phyloP scores from a whole-genome alignment of 768 basidiomycete genomes.

The Favolaschia claudopus region DNA sequence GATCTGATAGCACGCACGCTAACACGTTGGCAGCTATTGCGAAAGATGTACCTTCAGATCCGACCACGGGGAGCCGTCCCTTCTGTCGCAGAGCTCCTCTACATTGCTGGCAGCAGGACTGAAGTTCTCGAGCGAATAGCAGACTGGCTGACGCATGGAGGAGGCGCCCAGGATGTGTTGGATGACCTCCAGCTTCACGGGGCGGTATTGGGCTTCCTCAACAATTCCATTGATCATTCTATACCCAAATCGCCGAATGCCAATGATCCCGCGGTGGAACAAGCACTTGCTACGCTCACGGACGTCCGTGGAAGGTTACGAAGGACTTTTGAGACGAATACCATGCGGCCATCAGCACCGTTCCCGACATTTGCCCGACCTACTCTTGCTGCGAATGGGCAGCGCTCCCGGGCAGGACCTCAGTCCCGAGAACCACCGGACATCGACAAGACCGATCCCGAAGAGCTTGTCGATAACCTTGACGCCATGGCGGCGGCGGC shows the following conservation, averaged over 20 bases:
- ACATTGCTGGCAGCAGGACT: constrained; percentile 59
- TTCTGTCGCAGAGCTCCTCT: constrained; percentile 53
- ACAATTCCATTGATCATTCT: constrained; percentile 59
- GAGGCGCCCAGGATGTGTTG: constrained; percentile 80
- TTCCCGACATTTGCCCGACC: constrained; percentile 32
- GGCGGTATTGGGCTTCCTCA: constrained; percentile 67
- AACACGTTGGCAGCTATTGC: constrained; percentile 61
- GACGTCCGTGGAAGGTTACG: constrained; percentile 51
- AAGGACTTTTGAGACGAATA: constrained; percentile 59
- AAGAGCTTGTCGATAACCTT: constrained; percentile 79
- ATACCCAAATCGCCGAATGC: constrained; percentile 51
- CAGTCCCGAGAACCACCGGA: constrained; percentile 62
- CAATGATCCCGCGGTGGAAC: constrained; percentile 52
- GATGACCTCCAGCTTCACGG: constrained; percentile 73
- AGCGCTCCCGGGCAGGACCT: constrained; percentile 42
- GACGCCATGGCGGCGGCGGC: constrained; percentile 81
- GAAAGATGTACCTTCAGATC: constrained; percentile 73
- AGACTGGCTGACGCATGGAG: constrained; percentile 77
- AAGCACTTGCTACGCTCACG: constrained; percentile 54
- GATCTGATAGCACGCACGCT: constrained; percentile 3
- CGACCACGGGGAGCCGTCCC: constrained; percentile 52
- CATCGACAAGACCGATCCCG: constrained; percentile 67
- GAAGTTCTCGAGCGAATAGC: constrained; percentile 71
- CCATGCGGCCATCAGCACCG: constrained; percentile 61
- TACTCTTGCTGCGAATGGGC: constrained; percentile 28